Percentiles rank a stretch among this genome's conserved stretches.
These are phyloP conservation scores for Beauveria australis DNA, from an alignment of 2,329 filamentous ascomycete genomes.

Conservation along the genomic window DNA sequence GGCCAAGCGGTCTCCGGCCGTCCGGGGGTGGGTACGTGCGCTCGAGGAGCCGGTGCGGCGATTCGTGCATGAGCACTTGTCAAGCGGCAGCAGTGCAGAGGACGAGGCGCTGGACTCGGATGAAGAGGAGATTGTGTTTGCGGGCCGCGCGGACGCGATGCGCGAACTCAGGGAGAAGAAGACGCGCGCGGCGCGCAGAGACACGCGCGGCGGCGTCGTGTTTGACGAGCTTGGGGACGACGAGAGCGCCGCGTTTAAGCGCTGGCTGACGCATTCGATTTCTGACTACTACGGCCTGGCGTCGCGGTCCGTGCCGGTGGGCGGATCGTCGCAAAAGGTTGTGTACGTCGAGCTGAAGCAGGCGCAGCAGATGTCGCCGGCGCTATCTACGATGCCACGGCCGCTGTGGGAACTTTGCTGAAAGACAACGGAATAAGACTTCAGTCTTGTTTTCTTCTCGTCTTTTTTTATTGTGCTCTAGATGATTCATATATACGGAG, in stretches of 20 bases:
- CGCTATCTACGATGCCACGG: conserved; percentile 39
- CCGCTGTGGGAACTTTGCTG: conserved; percentile 57
- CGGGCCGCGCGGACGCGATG: conserved; percentile 61
- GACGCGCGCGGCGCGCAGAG: conserved; percentile 43
- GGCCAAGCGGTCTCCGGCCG: conserved; percentile 70
- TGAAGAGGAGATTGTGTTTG: conserved; percentile 89
- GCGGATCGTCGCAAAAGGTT: conserved; percentile 62
- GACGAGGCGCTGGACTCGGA: conserved; percentile 20
- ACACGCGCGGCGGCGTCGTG: conserved; percentile 47
- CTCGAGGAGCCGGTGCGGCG: conserved; percentile 76
- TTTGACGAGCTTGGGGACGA: conserved; percentile 74
- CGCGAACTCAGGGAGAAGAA: conserved; percentile 29
- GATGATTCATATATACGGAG: not conserved
- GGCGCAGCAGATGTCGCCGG: conserved; percentile 21
- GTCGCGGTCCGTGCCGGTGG: conserved; percentile 71
- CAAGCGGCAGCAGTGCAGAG: conserved; percentile 20
- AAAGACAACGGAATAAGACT: conserved; percentile 11
- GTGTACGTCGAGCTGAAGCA: conserved; percentile 73
- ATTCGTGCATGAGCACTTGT: conserved; percentile 50
- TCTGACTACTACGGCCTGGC: conserved; percentile 85
- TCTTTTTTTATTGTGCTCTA: not conserved
- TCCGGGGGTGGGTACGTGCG: conserved; percentile 71
- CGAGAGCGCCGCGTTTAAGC: conserved; percentile 65
- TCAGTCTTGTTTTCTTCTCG: not conserved
- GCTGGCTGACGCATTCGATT: conserved; percentile 89